Percentiles rank a stretch among this genome's conserved stretches.
Evolutionary conservation across 192 early-diverging fungal species (phyloP).

Genomic region (Backusella parvicylindrica): DNA sequence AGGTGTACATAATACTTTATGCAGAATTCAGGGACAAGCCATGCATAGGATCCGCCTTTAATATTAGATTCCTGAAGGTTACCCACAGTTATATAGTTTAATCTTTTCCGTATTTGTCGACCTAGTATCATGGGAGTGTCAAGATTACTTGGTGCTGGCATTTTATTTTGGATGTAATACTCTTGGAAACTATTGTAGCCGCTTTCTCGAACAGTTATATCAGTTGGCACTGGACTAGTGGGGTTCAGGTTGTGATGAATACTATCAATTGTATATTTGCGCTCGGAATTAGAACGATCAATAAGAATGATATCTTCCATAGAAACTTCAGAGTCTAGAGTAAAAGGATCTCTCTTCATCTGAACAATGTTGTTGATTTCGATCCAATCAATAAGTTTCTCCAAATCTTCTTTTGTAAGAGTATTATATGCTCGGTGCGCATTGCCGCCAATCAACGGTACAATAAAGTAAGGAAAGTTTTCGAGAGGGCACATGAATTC

Average conservation of each 20-base stretch:
- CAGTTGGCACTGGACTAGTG: slow-evolving; percentile 12
- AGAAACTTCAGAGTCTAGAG: slow-evolving; percentile 1
- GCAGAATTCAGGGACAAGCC: slow-evolving; percentile 40
- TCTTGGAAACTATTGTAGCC: slow-evolving; percentile 33
- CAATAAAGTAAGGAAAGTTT: slow-evolving; percentile 54
- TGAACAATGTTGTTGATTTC: slow-evolving; percentile 30
- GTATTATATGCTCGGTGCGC: slow-evolving; percentile 19
- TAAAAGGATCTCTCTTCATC: not conserved
- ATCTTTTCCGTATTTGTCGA: not conserved
- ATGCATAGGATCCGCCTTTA: not conserved
- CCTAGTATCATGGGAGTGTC: not conserved
- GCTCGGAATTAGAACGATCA: slow-evolving; percentile 33
- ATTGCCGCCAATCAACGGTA: slow-evolving; percentile 32
- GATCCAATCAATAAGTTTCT: slow-evolving; percentile 40
- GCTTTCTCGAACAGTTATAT: slow-evolving; percentile 21
- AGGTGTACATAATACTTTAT: slow-evolving; percentile 27
- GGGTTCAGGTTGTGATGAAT: slow-evolving; percentile 26
- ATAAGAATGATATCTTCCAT: slow-evolving; percentile 30
- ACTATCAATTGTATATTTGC: slow-evolving; percentile 37
- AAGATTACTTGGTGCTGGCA: not conserved
- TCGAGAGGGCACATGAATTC: slow-evolving; percentile 46
- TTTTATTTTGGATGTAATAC: slow-evolving; percentile 29
- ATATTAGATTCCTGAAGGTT: not conserved
- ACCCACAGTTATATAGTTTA: not conserved
- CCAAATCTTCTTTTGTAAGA: slow-evolving; percentile 35